phyloP scores from a whole-genome alignment of 331 rosid genomes.

The Malus hybrid region DNA sequence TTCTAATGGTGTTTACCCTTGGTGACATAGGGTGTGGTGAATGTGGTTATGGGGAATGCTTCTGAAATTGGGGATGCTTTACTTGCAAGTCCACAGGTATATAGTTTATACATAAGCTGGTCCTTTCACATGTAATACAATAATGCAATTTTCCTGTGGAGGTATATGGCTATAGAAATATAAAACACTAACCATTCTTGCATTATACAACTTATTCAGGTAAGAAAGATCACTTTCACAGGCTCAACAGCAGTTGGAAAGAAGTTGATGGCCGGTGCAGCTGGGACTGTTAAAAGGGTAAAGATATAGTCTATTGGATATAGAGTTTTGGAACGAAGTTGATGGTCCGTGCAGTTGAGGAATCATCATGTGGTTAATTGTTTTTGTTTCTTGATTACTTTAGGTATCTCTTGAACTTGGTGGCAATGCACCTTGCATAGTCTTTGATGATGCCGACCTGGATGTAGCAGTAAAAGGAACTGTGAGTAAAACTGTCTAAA shows the following conservation, averaged over 20 bases:
- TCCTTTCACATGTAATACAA: slow-evolving; percentile 1
- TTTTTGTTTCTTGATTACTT: slow-evolving; percentile 7
- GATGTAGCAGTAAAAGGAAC: slow-evolving; percentile 93
- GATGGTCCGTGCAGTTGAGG: slow-evolving; percentile 80
- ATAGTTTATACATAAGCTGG: neutral
- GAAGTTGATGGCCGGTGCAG: slow-evolving; percentile 96
- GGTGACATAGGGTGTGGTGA: slow-evolving; percentile 70
- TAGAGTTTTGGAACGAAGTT: slow-evolving; percentile 63
- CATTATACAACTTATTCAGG: slow-evolving; percentile 42
- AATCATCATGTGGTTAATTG: neutral
- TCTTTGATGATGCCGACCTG: slow-evolving; percentile 94
- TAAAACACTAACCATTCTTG: slow-evolving; percentile 1
- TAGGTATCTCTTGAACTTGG: slow-evolving; percentile 98
- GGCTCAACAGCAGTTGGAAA: slow-evolving; percentile 98
- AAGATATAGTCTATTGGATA: slow-evolving; percentile 2
- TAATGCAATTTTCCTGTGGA: slow-evolving; percentile 1
- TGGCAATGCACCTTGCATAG: slow-evolving; percentile 95
- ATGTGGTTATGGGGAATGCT: slow-evolving; percentile 94
- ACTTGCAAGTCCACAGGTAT: slow-evolving; percentile 83
- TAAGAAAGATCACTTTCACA: slow-evolving; percentile 90
- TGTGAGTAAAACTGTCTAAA: slow-evolving; percentile 45
- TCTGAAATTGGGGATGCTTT: slow-evolving; percentile 78
- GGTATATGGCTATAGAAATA: slow-evolving; percentile 6
- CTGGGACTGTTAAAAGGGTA: slow-evolving; percentile 91
- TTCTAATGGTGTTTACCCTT: slow-evolving; percentile 23